Evolutionary conservation across 441 rosid species (phyloP).

Genomic region (Iberis amara): DNA sequence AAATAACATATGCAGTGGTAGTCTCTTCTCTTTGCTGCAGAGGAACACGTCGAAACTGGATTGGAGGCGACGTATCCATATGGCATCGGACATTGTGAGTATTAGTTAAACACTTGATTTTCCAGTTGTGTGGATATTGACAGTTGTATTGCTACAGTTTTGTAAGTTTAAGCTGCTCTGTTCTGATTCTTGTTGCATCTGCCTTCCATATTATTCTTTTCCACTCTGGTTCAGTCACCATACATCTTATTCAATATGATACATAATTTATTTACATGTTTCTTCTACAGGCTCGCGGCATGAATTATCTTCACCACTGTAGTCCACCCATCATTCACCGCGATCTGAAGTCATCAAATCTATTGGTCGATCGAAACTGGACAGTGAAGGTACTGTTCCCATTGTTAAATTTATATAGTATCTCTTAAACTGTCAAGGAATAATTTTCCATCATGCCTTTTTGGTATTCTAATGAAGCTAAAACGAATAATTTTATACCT

Average conservation of each 20-base stretch:
- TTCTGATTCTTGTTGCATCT: neutral
- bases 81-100: slow-evolving; percentile 90
- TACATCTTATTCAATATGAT: slow-evolving; percentile 14
- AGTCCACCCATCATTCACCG: slow-evolving; percentile 90
- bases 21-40: slow-evolving; percentile 79
- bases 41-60: slow-evolving; percentile 67
- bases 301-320: slow-evolving; percentile 93
- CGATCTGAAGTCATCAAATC: slow-evolving; percentile 95
- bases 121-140: neutral
- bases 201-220: neutral
- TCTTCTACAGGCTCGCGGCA: slow-evolving; percentile 69
- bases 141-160: neutral
- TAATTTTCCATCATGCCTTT: neutral
- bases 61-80: slow-evolving; percentile 77
- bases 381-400: slow-evolving; percentile 68
- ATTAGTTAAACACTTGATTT: slow-evolving; percentile 8
- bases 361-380: slow-evolving; percentile 87
- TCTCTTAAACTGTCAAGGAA: neutral
- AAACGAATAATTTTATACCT: slow-evolving; percentile 8
- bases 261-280: slow-evolving; percentile 22
- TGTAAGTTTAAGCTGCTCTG: neutral
- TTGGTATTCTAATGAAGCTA: slow-evolving; percentile 9
- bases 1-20: slow-evolving; percentile 58
- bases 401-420: slow-evolving; percentile 6
- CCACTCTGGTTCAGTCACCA: slow-evolving; percentile 11